These are phyloP conservation scores for Globisporangium spinosum DNA, from an alignment of 352 stramenopile species.

Conservation along the genomic window DNA sequence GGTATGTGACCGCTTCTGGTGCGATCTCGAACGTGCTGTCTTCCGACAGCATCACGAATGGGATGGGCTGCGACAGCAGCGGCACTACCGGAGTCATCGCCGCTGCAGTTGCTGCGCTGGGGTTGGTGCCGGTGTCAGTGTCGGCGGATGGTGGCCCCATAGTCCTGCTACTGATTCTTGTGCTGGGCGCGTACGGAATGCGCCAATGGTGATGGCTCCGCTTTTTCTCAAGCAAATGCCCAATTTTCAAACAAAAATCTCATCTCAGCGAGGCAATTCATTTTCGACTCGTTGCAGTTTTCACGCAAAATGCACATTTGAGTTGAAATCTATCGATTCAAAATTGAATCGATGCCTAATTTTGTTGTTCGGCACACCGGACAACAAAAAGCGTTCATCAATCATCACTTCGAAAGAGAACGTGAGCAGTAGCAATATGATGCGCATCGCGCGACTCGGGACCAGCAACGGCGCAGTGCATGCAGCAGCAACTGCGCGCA, in stretches of 20 bases:
- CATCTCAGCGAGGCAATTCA: not conserved
- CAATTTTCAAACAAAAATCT: not conserved
- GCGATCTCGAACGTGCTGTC: slow-evolving; percentile 62
- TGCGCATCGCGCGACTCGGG: slow-evolving; percentile 6
- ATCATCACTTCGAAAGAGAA: not conserved
- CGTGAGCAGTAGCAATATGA: not conserved
- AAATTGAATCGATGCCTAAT: not conserved
- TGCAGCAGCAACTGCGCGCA: not conserved
- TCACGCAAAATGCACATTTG: not conserved
- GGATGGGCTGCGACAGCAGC: slow-evolving; percentile 32
- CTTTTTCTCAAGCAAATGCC: slow-evolving; percentile 3
- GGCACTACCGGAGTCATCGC: not conserved
- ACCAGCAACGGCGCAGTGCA: not conserved
- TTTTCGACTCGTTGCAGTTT: not conserved
- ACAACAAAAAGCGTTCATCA: not conserved
- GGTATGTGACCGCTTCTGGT: slow-evolving; percentile 51
- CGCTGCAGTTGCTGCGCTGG: not conserved
- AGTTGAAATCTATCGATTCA: not conserved
- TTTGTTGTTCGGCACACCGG: not conserved
- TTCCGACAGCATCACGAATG: slow-evolving; percentile 70
- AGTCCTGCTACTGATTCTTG: not conserved
- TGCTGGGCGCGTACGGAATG: not conserved
- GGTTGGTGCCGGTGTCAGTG: not conserved
- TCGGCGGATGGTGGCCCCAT: slow-evolving; percentile 3
- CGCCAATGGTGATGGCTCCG: slow-evolving; percentile 6